Base-by-base conservation (phyloP, 2,329 filamentous ascomycete genomes). In the Zymoseptoria pseudotritici region DNA sequence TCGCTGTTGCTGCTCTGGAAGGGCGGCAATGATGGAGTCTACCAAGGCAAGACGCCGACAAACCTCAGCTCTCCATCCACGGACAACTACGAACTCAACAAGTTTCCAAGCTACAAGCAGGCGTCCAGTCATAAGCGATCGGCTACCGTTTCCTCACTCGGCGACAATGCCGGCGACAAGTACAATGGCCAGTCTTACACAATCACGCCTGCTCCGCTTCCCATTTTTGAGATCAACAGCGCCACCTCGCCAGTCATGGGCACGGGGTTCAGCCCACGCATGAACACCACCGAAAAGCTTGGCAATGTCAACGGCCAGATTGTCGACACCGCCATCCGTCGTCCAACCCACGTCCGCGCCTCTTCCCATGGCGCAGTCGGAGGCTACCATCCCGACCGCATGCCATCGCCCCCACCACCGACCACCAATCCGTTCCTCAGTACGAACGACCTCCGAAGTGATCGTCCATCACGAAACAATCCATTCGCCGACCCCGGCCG, bases 1-100 rank as follows among this genome's bases (percentile, higher is more conserved):
- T 86, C 87, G 26, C 74, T 86, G 59, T 79, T 80, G 36, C 80
- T 86, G 58, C 84, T 89, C 76, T 77, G 79, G 57, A 77, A 78
- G 26, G 81, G 81, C 1, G 85, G 64, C 10, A 63, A 68, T 36
- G 63, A 61, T 22, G 60, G 60, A 51, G 54, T 63, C 21, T 69
- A 65, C 55, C 53, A 54, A n/a, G 58, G 50, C 22, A 61, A 59
- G 46, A 58, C 57, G 49, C 52, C 54, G 21, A 61, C 46, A 53
- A 31, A 53, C 51, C 61, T 58, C 26, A 57, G n/a, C 17, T 61
- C 61, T 20, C 46, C 54, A 21, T 51, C 54, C 19, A 50, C 57
- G 20, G 62, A 66, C 29, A 65, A 65, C 46, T 57, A 62, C 31
- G 61, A 68, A 52, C 58, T 64, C 31, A 53, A 61, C 20, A 24